Base-by-base conservation (phyloP, 2,329 filamentous ascomycete genomes). In the Dactylellina drechsleri region DNA sequence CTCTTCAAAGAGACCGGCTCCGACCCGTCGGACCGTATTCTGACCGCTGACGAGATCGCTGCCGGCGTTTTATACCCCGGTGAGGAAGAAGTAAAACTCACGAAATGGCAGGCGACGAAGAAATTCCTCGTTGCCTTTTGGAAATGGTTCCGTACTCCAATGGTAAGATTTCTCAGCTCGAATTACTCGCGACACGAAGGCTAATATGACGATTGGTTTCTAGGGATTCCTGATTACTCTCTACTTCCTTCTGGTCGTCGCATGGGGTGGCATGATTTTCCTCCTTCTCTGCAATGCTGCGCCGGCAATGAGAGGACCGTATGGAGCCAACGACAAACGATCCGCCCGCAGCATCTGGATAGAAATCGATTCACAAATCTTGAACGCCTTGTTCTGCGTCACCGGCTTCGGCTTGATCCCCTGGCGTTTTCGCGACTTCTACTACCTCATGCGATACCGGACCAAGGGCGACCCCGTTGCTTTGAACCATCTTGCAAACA, bases 221-320 rank as follows among this genome's bases (percentile, higher is more conserved):
- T 18, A 79, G 78, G 92, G 92, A 1, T 92, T 95, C 80, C 83
- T 92, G 64, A 87, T 94, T 47, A 91, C 89, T 1, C 81, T 96
- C 4, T 96, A 96, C 81, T 88, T 90, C 12, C 85, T 95, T 68
- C 93, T 94, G 77, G 57, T 96, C 18, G 87, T 96, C 8, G 93
- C 91, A 0, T 96, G 92, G 92, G 92, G 92, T 60, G 92, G 91
- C 70, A 96, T 96, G 92, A 85, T 96, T 40, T 96, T 96, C 82
- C 84, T 96, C 16, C 84, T 97, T 1, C 87, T 96, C 26, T 91
- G 89, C 83, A 92, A 92, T 79, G 92, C 85, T 23, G 92, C 83
- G 81, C 83, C 80, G 0, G 82, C 81, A 50, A 84, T 84, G 83
- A 83, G 83, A 81, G 83, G 85, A 78, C 89, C 86, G 0, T 74